Evolutionary conservation across 176 grass and related monocot species (phyloP), one percentile per base, ranked within the genome.

Genomic region (Bonia amplexicaulis): DNA sequence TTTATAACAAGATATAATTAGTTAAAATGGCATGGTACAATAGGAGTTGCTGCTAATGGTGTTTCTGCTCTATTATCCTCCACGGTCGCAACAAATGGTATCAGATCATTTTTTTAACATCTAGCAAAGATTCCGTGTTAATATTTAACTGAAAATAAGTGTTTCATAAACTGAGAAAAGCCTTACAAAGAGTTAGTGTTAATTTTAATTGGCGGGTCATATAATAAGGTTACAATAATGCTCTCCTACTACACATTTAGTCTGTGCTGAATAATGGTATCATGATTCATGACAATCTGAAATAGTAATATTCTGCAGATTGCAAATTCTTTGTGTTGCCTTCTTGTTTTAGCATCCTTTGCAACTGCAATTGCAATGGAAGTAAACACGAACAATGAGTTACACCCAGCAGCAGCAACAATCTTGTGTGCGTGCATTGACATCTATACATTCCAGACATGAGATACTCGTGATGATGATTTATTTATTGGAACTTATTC

Each of bases 401-500:
- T 75, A 29, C 8, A 75, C n/a, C n/a, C n/a, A 9, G 29, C 66
- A 44, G n/a, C 74, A 26, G 20, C 40, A 85, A 1, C 15, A 76
- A 60, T 31, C 13, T 61, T 46, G n/a, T 41, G 17, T 29, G 22
- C 73, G 31, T 63, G 64, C 80, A 49, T 52, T 2, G 27, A 65
- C 8, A 65, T 46, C 16, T 45, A 75, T 48, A 67, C 7, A 16
- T 58, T 22, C 5, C 12, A 81, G 9, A 37, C 9, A 29, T 60
- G 41, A 17, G 13, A 35, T 25, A 37, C 7, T 66, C 17, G 2
- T 60, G 60, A 23, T 42, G 20, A 41, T 74, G 60, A 44, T 19
- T 80, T 90, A 69, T 79, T 67, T 29, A 67, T 68, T 66, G 17
- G 60, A 87, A 83, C 67, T 87, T 90, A 87, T 90, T 86, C 74